Evolutionary conservation across 1,139 yeast genomes (phyloP), one percentile per base, ranked within the genome.

Genomic region (Candida freyschussii): DNA sequence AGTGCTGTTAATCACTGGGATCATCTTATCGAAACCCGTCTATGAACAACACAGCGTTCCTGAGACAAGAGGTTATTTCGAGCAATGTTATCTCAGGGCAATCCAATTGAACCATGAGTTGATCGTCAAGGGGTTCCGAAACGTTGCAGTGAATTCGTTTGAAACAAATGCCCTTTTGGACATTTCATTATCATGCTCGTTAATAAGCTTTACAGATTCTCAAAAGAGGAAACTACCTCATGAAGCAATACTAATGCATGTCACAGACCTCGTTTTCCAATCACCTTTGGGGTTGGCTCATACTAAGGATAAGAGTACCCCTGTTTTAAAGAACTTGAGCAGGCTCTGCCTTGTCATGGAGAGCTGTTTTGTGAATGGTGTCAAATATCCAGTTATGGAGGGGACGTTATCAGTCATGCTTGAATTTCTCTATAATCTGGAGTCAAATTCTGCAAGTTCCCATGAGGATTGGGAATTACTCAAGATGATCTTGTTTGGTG

Each of bases 1-100:
- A 3, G 42, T 73, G 12, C 79, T 85, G 0, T 57, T 78, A 1
- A 52, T 78, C 10, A 57, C 78, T 0, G 89, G 87, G 0, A 50
- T 79, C 15, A 39, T 65, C 13, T 50, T 72, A 12, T 63, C 79
- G 0, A 60, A 57, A 33, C 56, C 57, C 2, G 43, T 64, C 27
- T 52, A 72, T 39, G 63, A 65, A 37, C 57, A 59, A 14, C 38
- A 43, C 21, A 24, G 38, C 5, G 33, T 41, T 13, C 53, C 53
- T 4, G 54, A 50, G 29, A 47, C 50, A 1, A 27, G 29, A 7
- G 22, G 29, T 2, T 48, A 28, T 33, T 45, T 50, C 23, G 27
- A 35, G 7, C 34, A 43, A 23, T 34, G 40, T 6, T 50, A 48
- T 24, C 17, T 20, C 5, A 14, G 32, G 7, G 32, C 44, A 5